Conservation (phyloP, 1,284 basidiomycete species). For the Trametes pubescens region DNA sequence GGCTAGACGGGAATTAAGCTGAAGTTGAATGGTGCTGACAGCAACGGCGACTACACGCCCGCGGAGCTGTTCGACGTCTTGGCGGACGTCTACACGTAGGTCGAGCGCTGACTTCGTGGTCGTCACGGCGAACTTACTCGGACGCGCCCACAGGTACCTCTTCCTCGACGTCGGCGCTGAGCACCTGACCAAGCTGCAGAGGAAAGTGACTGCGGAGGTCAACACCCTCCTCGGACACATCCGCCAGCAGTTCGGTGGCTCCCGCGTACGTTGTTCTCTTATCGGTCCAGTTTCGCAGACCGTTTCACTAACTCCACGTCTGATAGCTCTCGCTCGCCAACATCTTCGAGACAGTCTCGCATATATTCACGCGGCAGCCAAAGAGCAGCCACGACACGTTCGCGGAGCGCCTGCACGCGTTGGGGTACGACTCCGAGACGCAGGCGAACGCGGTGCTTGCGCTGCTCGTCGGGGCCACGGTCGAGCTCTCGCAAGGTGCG, state of each 20-base stretch:
- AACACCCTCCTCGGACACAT: constrained; percentile 64
- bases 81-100: constrained; percentile 73
- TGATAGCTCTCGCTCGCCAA: constrained; percentile 57
- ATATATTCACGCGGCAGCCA: constrained; percentile 56
- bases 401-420: constrained; percentile 60
- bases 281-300: constrained; percentile 5
- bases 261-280: constrained; percentile 26
- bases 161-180: constrained; percentile 75
- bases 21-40: constrained; percentile 61
- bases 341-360: constrained; percentile 54
- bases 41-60: constrained; percentile 65
- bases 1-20: constrained; percentile 75
- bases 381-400: constrained; percentile 59
- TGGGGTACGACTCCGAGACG: constrained; percentile 64
- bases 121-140: neutral
- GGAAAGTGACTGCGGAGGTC: constrained; percentile 59
- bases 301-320: neutral
- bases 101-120: constrained; percentile 1
- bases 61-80: constrained; percentile 69
- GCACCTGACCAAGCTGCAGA: constrained; percentile 61
- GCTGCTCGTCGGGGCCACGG: constrained; percentile 71
- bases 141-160: constrained; percentile 56
- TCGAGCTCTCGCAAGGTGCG: constrained; percentile 74
- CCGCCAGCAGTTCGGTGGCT: constrained; percentile 46
- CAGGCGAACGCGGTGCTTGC: constrained; percentile 75